These are phyloP conservation scores for Wickerhamiella australiensis DNA, from an alignment of 805 yeast genomes.

Conservation along the genomic window DNA sequence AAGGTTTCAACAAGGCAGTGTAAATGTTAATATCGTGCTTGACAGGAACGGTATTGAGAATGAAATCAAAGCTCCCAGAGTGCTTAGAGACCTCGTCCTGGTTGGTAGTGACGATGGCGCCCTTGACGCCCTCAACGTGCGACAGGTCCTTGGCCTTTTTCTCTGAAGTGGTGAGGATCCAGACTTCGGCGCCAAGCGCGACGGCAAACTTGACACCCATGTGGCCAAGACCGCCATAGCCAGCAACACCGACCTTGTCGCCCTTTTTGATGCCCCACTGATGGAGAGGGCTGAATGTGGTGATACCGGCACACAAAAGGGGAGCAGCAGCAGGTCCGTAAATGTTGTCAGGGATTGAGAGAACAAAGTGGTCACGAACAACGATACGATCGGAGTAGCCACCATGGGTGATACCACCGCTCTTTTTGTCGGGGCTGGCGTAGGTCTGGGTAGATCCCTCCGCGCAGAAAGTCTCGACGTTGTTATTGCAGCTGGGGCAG, in stretches of 20 bases:
- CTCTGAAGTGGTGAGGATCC: slow-evolving; percentile 42
- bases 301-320: slow-evolving; percentile 65
- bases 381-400: slow-evolving; percentile 29
- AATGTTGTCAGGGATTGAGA: slow-evolving; percentile 48
- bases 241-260: slow-evolving; percentile 45
- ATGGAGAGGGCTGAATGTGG: slow-evolving; percentile 54
- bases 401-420: slow-evolving; percentile 53
- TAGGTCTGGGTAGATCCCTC: slow-evolving; percentile 38
- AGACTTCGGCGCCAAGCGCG: slow-evolving; percentile 53
- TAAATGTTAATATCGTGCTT: slow-evolving; percentile 40
- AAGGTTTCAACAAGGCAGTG: slow-evolving; percentile 41
- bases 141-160: slow-evolving; percentile 42
- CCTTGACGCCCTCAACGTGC: slow-evolving; percentile 42
- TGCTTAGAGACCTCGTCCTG: slow-evolving; percentile 29
- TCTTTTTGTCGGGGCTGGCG: slow-evolving; percentile 33
- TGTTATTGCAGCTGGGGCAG: slow-evolving; percentile 46
- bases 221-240: slow-evolving; percentile 60
- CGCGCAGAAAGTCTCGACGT: slow-evolving; percentile 47
- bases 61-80: slow-evolving; percentile 35
- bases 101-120: slow-evolving; percentile 39
- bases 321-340: slow-evolving; percentile 53
- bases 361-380: slow-evolving; percentile 50
- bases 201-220: slow-evolving; percentile 47
- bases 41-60: slow-evolving; percentile 42
- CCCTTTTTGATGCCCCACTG: slow-evolving; percentile 37